A percentile compares a stretch with the other conserved stretches of the same genome.
These are phyloP conservation scores for Cyberlindnera subsufficiens DNA, from an alignment of 805 yeast genomes.

Conservation along the genomic window DNA sequence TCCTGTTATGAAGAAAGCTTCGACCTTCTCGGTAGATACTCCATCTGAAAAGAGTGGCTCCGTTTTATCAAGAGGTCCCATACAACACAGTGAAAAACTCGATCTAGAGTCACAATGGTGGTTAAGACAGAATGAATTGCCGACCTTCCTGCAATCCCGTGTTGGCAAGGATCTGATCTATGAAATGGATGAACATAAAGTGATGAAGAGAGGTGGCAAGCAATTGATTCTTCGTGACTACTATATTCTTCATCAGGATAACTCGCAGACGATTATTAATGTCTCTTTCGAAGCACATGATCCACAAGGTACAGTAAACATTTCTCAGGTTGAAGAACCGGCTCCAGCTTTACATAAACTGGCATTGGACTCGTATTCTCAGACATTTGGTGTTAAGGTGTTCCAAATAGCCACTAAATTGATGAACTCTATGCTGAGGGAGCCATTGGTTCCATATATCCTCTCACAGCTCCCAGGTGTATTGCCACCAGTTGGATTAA, in stretches of 20 bases:
- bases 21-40: slow-evolving; percentile 12
- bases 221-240: slow-evolving; percentile 48
- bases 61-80: slow-evolving; percentile 4
- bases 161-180: slow-evolving; percentile 45
- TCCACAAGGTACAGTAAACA: slow-evolving; percentile 43
- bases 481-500: slow-evolving; percentile 54
- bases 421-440: slow-evolving; percentile 21
- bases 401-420: slow-evolving; percentile 37
- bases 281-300: slow-evolving; percentile 48
- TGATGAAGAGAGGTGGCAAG: slow-evolving; percentile 54
- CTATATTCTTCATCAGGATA: slow-evolving; percentile 67
- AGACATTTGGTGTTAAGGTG: slow-evolving; percentile 45
- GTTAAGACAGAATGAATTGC: slow-evolving; percentile 46
- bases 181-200: slow-evolving; percentile 58
- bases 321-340: slow-evolving; percentile 29
- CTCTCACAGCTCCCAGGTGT: slow-evolving; percentile 34
- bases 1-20: slow-evolving; percentile 12
- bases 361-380: slow-evolving; percentile 43
- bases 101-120: slow-evolving; percentile 56
- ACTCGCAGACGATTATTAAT: slow-evolving; percentile 59
- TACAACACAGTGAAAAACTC: slow-evolving; percentile 24
- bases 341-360: slow-evolving; percentile 41
- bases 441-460: slow-evolving; percentile 30
- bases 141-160: slow-evolving; percentile 39
- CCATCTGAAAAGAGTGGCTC: neutral